Percentiles rank a stretch among this genome's conserved stretches.
phyloP scores from a whole-genome alignment of 2,329 filamentous ascomycete species.

The Malbranchea cinnamomea region DNA sequence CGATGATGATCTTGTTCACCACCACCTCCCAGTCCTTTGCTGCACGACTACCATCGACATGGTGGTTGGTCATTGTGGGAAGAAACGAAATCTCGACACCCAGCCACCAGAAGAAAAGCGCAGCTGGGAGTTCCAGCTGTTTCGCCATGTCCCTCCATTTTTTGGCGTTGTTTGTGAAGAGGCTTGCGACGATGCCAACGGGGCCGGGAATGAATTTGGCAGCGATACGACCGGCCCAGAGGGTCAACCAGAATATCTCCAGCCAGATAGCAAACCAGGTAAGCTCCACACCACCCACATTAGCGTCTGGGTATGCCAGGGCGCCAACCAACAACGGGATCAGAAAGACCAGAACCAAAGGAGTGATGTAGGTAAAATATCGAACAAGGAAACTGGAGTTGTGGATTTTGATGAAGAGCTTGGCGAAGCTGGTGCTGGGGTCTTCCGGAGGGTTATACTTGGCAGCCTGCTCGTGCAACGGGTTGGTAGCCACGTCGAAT shows the following conservation, averaged over 20 bases:
- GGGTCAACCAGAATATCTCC: constrained; percentile 78
- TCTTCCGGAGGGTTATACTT: constrained; percentile 50
- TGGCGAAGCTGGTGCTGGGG: constrained; percentile 46
- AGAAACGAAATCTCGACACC: constrained; percentile 74
- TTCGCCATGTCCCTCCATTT: constrained; percentile 87
- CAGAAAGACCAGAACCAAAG: constrained; percentile 47
- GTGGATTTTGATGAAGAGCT: constrained; percentile 50
- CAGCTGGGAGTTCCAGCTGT: constrained; percentile 69
- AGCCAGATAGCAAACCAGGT: constrained; percentile 95
- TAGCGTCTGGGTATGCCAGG: constrained; percentile 42
- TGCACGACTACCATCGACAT: constrained; percentile 36
- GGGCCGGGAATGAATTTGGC: constrained; percentile 50
- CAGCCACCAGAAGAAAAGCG: constrained; percentile 84
- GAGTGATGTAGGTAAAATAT: constrained; percentile 57
- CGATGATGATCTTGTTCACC: constrained; percentile 73
- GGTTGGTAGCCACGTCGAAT: constrained; percentile 52
- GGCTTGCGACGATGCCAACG: constrained; percentile 49
- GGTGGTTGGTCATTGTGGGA: constrained; percentile 60
- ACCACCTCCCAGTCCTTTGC: constrained; percentile 56
- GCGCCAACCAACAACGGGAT: constrained; percentile 54
- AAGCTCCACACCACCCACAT: constrained; percentile 59
- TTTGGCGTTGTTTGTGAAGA: constrained; percentile 75
- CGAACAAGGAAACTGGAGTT: constrained; percentile 51
- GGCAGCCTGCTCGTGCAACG: constrained; percentile 50
- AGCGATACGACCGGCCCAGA: constrained; percentile 63